Conservation (phyloP, 2,329 filamentous ascomycete species). For the Domatiomyces catenatus region DNA sequence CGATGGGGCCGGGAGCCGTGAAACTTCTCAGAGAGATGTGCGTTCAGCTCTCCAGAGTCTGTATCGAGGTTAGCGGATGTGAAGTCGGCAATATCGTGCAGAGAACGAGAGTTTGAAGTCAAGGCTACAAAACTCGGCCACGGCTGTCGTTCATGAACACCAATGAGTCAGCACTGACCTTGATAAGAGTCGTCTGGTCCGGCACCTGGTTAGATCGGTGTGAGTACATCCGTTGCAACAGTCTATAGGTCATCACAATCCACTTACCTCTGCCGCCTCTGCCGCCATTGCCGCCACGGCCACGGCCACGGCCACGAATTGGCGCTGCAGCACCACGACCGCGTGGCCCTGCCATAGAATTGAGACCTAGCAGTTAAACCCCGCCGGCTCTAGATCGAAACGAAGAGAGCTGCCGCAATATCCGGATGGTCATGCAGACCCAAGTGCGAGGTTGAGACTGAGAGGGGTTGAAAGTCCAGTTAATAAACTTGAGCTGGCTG, state of each 20-base stretch:
- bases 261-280: not conserved
- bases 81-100: not conserved
- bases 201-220: not conserved
- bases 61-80: not conserved
- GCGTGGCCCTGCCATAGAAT: not conserved
- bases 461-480: not conserved
- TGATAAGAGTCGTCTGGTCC: not conserved
- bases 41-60: conserved; percentile 11
- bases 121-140: not conserved
- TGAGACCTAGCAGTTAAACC: not conserved
- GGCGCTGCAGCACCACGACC: not conserved
- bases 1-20: conserved; percentile 2
- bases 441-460: not conserved
- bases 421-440: not conserved
- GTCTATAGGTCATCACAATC: not conserved
- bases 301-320: conserved; percentile 2
- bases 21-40: conserved; percentile 13
- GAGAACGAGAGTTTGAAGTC: not conserved
- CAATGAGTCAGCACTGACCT: not conserved
- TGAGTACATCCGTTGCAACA: not conserved
- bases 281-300: conserved; percentile 1
- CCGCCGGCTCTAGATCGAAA: not conserved
- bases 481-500: not conserved
- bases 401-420: not conserved
- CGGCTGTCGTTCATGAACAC: not conserved